Conservation (phyloP, 371 early-diverging fungal genomes). For the Haplosporangium sp. region DNA sequence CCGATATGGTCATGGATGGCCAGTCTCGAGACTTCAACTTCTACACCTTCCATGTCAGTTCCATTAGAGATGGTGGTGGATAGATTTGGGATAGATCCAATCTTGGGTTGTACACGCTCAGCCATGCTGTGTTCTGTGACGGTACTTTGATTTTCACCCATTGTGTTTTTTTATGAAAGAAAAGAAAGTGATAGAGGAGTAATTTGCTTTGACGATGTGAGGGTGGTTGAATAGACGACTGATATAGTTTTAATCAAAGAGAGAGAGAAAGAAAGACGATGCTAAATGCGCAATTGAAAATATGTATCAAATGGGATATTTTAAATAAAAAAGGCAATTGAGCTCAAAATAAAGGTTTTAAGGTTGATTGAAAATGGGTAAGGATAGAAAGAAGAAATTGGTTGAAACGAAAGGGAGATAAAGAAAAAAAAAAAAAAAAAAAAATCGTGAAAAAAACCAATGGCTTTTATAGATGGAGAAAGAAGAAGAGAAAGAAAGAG, state of each 20-base stretch:
- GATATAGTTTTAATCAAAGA: neutral
- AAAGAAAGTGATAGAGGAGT: neutral
- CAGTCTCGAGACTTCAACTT: constrained; percentile 15
- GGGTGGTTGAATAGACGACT: no score
- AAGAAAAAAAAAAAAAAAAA: neutral
- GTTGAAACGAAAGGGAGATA: neutral
- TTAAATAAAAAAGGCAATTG: neutral
- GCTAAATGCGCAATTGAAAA: neutral
- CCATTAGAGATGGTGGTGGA: neutral
- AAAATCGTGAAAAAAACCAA: neutral
- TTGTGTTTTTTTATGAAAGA: neutral
- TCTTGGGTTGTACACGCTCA: neutral
- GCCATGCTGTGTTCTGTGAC: constrained; percentile 1
- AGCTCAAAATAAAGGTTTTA: constrained; percentile 9
- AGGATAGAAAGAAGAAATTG: neutral
- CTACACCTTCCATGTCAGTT: constrained; percentile 25
- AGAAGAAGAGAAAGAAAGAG: neutral
- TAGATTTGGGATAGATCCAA: neutral
- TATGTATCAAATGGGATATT: neutral
- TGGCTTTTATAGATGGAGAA: neutral
- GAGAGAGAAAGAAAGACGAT: neutral
- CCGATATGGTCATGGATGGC: constrained; percentile 1
- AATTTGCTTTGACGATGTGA: neutral
- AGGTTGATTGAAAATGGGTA: neutral
- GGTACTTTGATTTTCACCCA: neutral